Percentiles rank a stretch among this genome's conserved stretches.
These are phyloP conservation scores for Syncephalis plumigaleata DNA, from an alignment of 371 early-diverging fungal species.

Conservation along the genomic window DNA sequence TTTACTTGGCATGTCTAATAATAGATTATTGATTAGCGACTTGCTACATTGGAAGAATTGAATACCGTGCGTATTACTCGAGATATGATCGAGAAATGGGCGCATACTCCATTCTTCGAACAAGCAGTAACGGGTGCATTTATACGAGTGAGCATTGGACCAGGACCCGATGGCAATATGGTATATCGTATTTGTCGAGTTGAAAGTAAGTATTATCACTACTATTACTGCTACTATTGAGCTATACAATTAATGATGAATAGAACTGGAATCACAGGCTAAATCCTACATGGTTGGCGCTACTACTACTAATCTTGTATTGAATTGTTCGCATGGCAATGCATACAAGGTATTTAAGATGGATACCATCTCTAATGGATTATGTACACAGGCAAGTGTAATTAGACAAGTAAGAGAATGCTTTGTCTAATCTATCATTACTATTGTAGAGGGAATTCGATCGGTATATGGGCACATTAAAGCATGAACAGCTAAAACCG, in stretches of 20 bases:
- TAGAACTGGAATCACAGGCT: constrained; percentile 33
- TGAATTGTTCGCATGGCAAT: constrained; percentile 44
- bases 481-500: constrained; percentile 25
- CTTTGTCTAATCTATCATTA: constrained; percentile 16
- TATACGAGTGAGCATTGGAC: constrained; percentile 42
- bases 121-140: constrained; percentile 39
- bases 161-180: constrained; percentile 24
- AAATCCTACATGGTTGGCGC: constrained; percentile 40
- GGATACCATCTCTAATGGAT: constrained; percentile 53
- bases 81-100: constrained; percentile 49
- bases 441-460: constrained; percentile 33
- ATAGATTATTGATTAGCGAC: constrained; percentile 17
- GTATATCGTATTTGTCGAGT: constrained; percentile 47
- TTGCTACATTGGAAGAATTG: constrained; percentile 37
- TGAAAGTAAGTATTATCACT: constrained; percentile 12
- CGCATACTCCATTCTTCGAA: constrained; percentile 49
- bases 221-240: constrained; percentile 5
- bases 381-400: constrained; percentile 25
- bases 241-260: neutral
- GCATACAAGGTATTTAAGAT: constrained; percentile 45
- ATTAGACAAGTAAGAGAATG: constrained; percentile 15
- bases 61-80: constrained; percentile 36
- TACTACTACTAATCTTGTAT: constrained; percentile 31
- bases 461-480: constrained; percentile 27
- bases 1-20: constrained; percentile 1